These are phyloP conservation scores for Penstemon eatonii DNA, from an alignment of 257 asterid genomes.

Conservation along the genomic window DNA sequence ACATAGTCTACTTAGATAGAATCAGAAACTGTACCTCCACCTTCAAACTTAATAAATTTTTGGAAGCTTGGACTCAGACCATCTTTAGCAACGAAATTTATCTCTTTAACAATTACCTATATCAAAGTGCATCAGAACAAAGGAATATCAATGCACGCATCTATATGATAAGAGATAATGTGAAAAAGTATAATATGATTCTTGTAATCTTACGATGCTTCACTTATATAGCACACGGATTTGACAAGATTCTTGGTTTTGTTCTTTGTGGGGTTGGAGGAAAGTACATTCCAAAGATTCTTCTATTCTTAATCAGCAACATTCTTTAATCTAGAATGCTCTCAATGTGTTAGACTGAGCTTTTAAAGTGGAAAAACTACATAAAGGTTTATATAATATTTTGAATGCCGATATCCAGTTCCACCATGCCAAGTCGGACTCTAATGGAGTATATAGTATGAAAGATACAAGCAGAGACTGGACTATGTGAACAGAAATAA, in stretches of 20 bases:
- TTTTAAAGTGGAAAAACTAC: neutral
- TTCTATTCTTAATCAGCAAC: neutral
- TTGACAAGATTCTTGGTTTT: neutral
- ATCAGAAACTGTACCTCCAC: conserved; percentile 36
- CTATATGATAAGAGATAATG: neutral
- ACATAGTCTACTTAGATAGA: no score
- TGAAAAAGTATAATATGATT: conserved; percentile 9
- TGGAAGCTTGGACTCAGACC: conserved; percentile 24
- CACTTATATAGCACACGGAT: conserved; percentile 13
- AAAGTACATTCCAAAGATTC: neutral
- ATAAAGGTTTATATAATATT: neutral
- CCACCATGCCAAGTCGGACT: neutral
- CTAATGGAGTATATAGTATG: neutral
- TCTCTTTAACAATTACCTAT: conserved; percentile 60
- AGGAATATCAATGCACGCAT: neutral
- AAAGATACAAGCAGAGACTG: neutral
- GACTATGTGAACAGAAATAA: no score
- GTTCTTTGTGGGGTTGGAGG: neutral
- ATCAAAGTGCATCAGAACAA: neutral
- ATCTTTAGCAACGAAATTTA: conserved; percentile 56
- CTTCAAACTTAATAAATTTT: conserved; percentile 33
- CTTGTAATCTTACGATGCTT: neutral
- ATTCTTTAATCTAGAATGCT: neutral
- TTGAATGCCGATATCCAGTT: neutral
- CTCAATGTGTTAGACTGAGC: conserved; percentile 4